Conservation (phyloP, 2,329 filamentous ascomycete species). For the Cladosporium sp. region DNA sequence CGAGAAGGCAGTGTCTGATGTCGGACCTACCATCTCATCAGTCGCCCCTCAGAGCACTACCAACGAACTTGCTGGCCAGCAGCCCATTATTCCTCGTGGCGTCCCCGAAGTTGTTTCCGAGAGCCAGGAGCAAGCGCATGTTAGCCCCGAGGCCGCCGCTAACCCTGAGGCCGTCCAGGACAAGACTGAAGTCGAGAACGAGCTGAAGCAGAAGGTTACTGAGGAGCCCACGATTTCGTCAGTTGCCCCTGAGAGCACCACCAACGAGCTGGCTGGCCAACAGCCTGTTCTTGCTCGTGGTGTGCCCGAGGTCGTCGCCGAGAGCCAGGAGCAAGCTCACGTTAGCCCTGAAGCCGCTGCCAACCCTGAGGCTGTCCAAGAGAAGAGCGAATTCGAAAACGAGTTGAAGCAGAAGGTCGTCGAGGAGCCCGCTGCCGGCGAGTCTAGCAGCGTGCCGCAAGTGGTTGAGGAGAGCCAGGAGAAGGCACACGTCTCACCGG, state of each 20-base stretch:
- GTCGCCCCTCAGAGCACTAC: conserved; percentile 48
- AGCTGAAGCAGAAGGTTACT: conserved; percentile 66
- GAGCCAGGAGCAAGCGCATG: conserved; percentile 67
- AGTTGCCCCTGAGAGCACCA: conserved; percentile 39
- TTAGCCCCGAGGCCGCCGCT: conserved; percentile 65
- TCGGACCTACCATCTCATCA: conserved; percentile 45
- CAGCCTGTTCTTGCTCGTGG: conserved; percentile 47
- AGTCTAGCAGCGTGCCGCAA: conserved; percentile 57
- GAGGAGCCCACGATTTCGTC: conserved; percentile 14
- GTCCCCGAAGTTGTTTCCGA: conserved; percentile 67
- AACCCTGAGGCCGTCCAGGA: conserved; percentile 54
- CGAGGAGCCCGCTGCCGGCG: conserved; percentile 29
- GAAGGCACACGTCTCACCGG: conserved; percentile 61
- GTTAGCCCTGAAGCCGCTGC: conserved; percentile 67
- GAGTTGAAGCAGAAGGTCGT: conserved; percentile 68
- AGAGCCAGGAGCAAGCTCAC: conserved; percentile 68
- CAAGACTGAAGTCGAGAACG: conserved; percentile 61
- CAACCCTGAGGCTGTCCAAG: conserved; percentile 54
- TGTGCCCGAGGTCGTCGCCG: conserved; percentile 65
- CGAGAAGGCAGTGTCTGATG: conserved; percentile 32
- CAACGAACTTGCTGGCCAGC: conserved; percentile 46
- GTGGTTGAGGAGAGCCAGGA: conserved; percentile 71
- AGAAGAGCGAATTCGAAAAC: conserved; percentile 58
- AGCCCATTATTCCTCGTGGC: conserved; percentile 46
- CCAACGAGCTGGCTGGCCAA: conserved; percentile 47